Evolutionary conservation across 352 stramenopile species (phyloP).

Genomic region (Pythium dissimile): DNA sequence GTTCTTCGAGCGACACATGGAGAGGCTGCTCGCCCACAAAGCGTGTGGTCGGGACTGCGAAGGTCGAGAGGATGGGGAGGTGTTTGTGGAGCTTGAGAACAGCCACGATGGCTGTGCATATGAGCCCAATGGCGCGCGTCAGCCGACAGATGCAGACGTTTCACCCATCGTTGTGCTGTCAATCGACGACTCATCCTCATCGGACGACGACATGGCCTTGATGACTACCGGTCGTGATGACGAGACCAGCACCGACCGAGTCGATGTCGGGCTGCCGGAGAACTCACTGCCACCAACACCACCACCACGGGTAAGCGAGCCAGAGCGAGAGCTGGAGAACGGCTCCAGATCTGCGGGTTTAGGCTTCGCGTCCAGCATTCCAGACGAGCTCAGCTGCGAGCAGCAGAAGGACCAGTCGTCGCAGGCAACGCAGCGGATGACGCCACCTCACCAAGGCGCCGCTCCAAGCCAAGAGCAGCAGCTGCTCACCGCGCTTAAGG

Average conservation of each 20-base stretch:
- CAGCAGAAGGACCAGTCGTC: no score
- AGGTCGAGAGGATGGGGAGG: constrained; percentile 5
- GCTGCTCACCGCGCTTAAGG: constrained; percentile 18
- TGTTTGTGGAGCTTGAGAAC: constrained; percentile 12
- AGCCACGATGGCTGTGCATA: constrained; percentile 13
- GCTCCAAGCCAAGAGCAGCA: constrained; percentile 3
- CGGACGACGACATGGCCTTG: constrained; percentile 8
- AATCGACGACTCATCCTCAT: constrained; percentile 10
- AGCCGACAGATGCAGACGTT: no score
- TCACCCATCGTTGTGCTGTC: constrained; percentile 1
- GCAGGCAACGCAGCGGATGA: background rate
- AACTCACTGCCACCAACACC: no score
- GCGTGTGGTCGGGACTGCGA: no score
- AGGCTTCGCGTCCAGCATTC: background rate
- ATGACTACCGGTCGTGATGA: no score
- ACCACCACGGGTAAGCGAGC: no score
- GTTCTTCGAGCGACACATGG: constrained; percentile 21
- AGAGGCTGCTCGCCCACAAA: constrained; percentile 2
- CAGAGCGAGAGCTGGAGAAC: background rate
- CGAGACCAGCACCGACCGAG: no score
- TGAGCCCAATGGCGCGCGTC: background rate
- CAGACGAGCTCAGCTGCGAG: no score
- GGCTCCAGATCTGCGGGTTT: no score
- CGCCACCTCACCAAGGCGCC: background rate
- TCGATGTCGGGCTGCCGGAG: no score